A percentile compares a stretch with the other conserved stretches of the same genome.
Conservation (phyloP, 768 basidiomycete species). For the Grammothele lineata region DNA sequence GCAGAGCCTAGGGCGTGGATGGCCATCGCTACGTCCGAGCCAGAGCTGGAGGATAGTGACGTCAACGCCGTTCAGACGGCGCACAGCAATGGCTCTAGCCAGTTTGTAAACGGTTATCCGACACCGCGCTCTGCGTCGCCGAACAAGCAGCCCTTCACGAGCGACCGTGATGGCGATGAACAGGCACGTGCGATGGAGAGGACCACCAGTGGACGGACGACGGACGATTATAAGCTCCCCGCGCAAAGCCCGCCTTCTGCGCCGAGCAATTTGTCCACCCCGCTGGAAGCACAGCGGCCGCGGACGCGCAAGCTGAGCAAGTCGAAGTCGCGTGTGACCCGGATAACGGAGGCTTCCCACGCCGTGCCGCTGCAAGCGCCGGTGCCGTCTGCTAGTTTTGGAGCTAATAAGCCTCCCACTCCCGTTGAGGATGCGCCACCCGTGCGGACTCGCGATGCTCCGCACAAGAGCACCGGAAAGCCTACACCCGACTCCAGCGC, state of each 20-base stretch:
- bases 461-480: constrained; percentile 1
- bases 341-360: constrained; percentile 1
- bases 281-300: constrained; percentile 11
- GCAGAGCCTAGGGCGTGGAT: constrained; percentile 13
- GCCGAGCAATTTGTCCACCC: constrained; percentile 6
- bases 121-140: constrained; percentile 19
- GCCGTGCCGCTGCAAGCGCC: neutral
- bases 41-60: neutral
- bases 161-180: neutral
- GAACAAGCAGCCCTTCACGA: constrained; percentile 3
- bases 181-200: neutral
- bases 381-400: constrained; percentile 3
- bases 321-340: constrained; percentile 11
- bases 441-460: neutral
- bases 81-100: constrained; percentile 11
- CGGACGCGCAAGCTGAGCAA: constrained; percentile 19
- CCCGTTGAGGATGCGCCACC: constrained; percentile 15
- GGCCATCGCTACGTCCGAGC: constrained; percentile 11
- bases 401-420: constrained; percentile 13
- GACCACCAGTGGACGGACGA: too few species aligned
- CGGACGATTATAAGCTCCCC: neutral
- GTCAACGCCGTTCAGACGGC: neutral
- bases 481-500: neutral
- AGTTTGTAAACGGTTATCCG: constrained; percentile 19
- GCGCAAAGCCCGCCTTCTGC: neutral